Conservation (phyloP, 768 basidiomycete genomes). For the Nevesoporus exiguus region DNA sequence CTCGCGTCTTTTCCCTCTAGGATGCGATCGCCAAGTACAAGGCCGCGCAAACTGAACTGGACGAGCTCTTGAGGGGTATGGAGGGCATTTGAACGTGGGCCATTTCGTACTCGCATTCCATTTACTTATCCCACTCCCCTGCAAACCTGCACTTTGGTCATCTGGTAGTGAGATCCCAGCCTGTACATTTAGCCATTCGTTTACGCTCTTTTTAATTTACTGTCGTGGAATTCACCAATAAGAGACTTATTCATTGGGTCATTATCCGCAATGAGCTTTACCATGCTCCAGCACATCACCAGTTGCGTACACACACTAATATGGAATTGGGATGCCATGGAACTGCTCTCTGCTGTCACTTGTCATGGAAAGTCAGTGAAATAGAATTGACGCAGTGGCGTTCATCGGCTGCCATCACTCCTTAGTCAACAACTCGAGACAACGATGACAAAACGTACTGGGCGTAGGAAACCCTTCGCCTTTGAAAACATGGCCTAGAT, state of each 20-base stretch:
- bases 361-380: constrained; percentile 69
- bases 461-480: constrained; percentile 82
- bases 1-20: constrained; percentile 37
- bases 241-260: constrained; percentile 1
- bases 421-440: not conserved
- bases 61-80: constrained; percentile 78
- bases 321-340: no score
- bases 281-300: not conserved
- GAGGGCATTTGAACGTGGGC: constrained; percentile 50
- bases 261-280: not conserved
- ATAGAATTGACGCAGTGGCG: constrained; percentile 90
- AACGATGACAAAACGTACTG: constrained; percentile 43
- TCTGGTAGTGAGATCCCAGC: constrained; percentile 15
- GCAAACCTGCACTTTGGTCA: constrained; percentile 9
- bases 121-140: constrained; percentile 2
- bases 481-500: constrained; percentile 94
- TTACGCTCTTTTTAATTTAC: constrained; percentile 23
- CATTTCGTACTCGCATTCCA: constrained; percentile 1
- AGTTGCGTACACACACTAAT: not conserved
- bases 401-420: constrained; percentile 56
- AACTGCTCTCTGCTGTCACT: constrained; percentile 3
- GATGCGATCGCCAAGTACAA: constrained; percentile 70
- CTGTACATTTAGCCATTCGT: constrained; percentile 22
- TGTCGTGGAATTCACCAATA: constrained; percentile 17
- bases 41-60: constrained; percentile 73